Evolutionary conservation across 495 filamentous ascomycete species (phyloP), one percentile per base, ranked within the genome.

Genomic region (Cairneyella variabilis): DNA sequence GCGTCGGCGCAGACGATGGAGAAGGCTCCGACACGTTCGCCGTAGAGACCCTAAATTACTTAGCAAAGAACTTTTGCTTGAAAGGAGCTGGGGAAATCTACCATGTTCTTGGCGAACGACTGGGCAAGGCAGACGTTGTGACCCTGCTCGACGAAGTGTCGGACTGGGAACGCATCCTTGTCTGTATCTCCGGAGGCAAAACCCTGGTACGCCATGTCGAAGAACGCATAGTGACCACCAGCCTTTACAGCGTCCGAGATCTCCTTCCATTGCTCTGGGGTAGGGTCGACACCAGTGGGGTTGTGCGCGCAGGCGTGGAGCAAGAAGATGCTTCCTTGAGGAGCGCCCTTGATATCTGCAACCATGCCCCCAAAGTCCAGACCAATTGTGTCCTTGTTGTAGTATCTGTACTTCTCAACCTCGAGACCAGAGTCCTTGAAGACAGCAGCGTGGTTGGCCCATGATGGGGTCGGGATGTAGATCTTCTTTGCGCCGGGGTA

Each of bases 181-280:
- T 96, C 80, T 43, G 90, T 92, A 74, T 95, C 83, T 54, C 93
- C 93, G 57, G 85, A 90, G 47, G 93, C 93, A 64, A 98, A 98
- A 58, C 93, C 93, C 75, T 98, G 92, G 80, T 98, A 98, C 55
- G 93, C 93, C 93, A 98, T 98, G 72, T 98, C 93, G 75, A 98
- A 98, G 82, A 98, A 96, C 50, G 90, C 82, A 66, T 84, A 96
- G 78, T 97, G 93, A 37, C 79, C 85, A 72, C 88, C 84, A 71
- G 82, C 79, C 83, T 95, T 95, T 64, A 97, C 80, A 53, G 85
- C 92, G 57, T 89, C 76, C 77, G 85, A 87, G 65, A 98, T 96
- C 73, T 89, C 74, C 72, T 83, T 85, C 93, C 93, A 98, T 75
- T 98, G 93, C 64, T 86, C 84, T 54, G 84, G 71, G 30, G 90